Base-by-base conservation (phyloP, 768 basidiomycete species). In the Leccinum sublutescens region DNA sequence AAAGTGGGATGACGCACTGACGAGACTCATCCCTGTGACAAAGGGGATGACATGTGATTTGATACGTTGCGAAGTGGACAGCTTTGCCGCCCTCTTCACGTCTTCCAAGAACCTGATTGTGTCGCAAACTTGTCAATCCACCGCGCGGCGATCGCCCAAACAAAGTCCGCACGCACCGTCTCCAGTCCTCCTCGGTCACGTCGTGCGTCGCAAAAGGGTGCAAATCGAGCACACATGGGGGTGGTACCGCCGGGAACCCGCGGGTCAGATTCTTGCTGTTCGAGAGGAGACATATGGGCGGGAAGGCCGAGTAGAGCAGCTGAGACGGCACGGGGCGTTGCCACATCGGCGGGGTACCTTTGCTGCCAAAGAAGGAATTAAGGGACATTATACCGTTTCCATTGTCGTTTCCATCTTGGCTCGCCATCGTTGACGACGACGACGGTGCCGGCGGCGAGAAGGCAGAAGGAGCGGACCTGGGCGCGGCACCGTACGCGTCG, bases 241-340 rank as follows among this genome's bases (percentile, higher is more conserved):
- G 84, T 0, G 77, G 74, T 6, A 76, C 36, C 14, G 64, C 60
- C 82, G n/a, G n/a, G n/a, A n/a, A n/a, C n/a, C n/a, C n/a, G n/a
- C n/a, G n/a, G 36, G 68, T 67, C 45, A 85, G 54, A 1, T 60
- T 54, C 3, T 64, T 50, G 25, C 33, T 15, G 21, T 74, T 73
- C 17, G 73, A 73, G 21, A 71, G 55, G 36, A 72, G 48, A 59
- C 64, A 68, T 71, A 73, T 72, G 38, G 73, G 56, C 27, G 69
- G 69, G 56, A 21, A 73, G 4, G 63, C 53, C 11, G 14, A 31
- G 59, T 65, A 71, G 33, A 4, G 25, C 25, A 25, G 25, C 25
- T 25, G 25, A 25, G 0, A 4, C 25, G 25, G 25, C 25, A 2
- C 25, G 25, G 3, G 1, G 25, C 71, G 72, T 0, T 64, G 61